A percentile compares a stretch with the other conserved stretches of the same genome.
phyloP scores from a whole-genome alignment of 768 basidiomycete species.

The Strobilomyces dryophilus region DNA sequence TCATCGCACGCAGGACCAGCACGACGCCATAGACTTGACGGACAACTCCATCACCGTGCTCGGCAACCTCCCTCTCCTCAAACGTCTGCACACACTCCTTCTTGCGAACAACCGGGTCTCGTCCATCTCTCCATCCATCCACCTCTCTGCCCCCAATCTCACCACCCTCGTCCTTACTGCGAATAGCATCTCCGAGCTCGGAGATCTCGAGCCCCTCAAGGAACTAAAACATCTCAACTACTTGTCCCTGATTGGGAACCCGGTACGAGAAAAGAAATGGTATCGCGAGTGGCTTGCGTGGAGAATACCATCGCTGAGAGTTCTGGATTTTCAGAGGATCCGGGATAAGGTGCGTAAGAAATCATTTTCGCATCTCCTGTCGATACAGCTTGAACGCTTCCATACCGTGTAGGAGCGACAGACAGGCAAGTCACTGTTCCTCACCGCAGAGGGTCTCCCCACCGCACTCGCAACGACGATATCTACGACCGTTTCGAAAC shows the following conservation, averaged over 20 bases:
- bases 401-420: constrained; percentile 64
- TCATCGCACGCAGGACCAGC: constrained; percentile 63
- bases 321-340: constrained; percentile 93
- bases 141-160: constrained; percentile 81
- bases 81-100: constrained; percentile 77
- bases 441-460: constrained; percentile 72
- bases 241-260: constrained; percentile 75
- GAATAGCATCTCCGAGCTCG: constrained; percentile 75
- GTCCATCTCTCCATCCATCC: constrained; percentile 75
- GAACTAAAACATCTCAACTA: constrained; percentile 72
- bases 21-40: constrained; percentile 91
- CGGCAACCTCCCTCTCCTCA: constrained; percentile 83
- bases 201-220: constrained; percentile 80
- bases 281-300: constrained; percentile 96
- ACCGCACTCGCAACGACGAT: constrained; percentile 79
- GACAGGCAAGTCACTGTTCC: constrained; percentile 68
- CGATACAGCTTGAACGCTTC: constrained; percentile 27
- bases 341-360: constrained; percentile 81
- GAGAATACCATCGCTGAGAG: constrained; percentile 82
- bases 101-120: constrained; percentile 90
- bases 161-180: constrained; percentile 80
- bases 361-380: constrained; percentile 17
- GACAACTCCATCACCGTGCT: constrained; percentile 83
- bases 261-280: constrained; percentile 88
- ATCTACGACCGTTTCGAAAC: constrained; percentile 66